phyloP scores from a whole-genome alignment of 352 stramenopile genomes.

The Globisporangium nagaii region DNA sequence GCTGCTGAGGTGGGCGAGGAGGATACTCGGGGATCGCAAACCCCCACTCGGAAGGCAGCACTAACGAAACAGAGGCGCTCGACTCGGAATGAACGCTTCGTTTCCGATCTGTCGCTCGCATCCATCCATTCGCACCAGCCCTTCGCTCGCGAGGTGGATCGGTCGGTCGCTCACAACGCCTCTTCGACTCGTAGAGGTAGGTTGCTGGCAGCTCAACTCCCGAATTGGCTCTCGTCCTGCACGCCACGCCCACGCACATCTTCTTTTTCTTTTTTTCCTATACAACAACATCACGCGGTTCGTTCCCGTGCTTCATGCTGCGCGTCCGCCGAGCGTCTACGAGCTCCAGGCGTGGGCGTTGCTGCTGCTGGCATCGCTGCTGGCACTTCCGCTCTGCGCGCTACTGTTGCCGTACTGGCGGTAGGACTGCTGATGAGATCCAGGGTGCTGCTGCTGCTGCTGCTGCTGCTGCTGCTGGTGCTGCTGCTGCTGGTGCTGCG shows the following conservation, averaged over 20 bases:
- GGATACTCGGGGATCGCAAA: not conserved
- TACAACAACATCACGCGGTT: slow-evolving; percentile 16
- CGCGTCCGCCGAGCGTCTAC: slow-evolving; percentile 24
- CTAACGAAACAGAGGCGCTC: too few species aligned
- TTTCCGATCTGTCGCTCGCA: slow-evolving; percentile 23
- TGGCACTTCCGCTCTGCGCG: slow-evolving; percentile 34
- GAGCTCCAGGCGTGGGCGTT: slow-evolving; percentile 69
- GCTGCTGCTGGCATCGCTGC: slow-evolving; percentile 46
- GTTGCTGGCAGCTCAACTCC: slow-evolving; percentile 12
- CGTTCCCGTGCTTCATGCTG: slow-evolving; percentile 21
- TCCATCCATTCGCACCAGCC: slow-evolving; percentile 12
- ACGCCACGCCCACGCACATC: slow-evolving; percentile 1
- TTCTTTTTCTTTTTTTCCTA: slow-evolving; percentile 10
- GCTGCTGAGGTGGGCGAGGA: not conserved
- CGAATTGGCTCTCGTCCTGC: slow-evolving; percentile 4
- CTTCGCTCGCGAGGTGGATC: slow-evolving; percentile 12
- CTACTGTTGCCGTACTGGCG: slow-evolving; percentile 67
- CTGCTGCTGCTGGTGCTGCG: slow-evolving; percentile 44
- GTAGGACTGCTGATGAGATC: slow-evolving; percentile 72
- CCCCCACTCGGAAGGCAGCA: not conserved
- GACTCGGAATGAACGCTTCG: slow-evolving; percentile 23
- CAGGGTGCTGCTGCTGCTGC: slow-evolving; percentile 53
- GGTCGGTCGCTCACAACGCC: slow-evolving; percentile 10
- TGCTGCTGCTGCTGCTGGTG: slow-evolving; percentile 52
- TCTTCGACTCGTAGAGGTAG: slow-evolving; percentile 20